Base-by-base conservation (phyloP, 2,329 filamentous ascomycete species). In the Westerdykella ornata region DNA sequence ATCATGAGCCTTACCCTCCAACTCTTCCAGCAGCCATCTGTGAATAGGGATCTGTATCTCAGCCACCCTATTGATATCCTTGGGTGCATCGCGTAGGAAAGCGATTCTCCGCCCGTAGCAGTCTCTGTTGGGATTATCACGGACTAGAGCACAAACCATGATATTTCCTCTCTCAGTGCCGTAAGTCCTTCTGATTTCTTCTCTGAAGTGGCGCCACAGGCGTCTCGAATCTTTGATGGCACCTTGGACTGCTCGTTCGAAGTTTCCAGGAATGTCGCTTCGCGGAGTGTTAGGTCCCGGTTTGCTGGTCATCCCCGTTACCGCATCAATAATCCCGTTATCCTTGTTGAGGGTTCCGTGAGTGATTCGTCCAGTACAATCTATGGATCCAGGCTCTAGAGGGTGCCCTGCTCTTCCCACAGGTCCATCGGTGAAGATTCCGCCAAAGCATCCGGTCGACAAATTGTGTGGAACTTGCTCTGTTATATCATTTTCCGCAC, bases 261-360 rank as follows among this genome's bases (percentile, higher is more conserved):
- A 57, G 17, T 57, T 57, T 1, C 45, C 51, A 2, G 45, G 39
- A n/a, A 45, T 37, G 32, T 54, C 51, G 43, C 52, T 55, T 4
- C 53, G 47, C 4, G 53, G 53, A 1, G 51, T 54, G 17, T 54
- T 52, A 1, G 53, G 52, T 31, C 51, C 53, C 17, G 53, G 44
- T 16, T 39, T 46, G n/a, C 40, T 48, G 16, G 47, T 50, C 4
- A 38, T 37, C 2, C 52, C 53, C 16, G 45, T 54, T 22, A 47
- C 37, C 4, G 43, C 38, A 33, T 57, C 47, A 20, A 57, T 51
- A 7, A 55, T 28, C 0, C 53, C 53, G 28, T 57, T 54, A 36
- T 57, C 53, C 31, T 57, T 57, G 45, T 57, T 57, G 14, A 57
- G 44, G 1, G 52, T 55, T 32, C 53, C 48, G 32, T 57, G 53